Evolutionary conservation across 768 basidiomycete genomes (phyloP), one percentile per base, ranked within the genome.

Genomic region (Leccinum fibrillosum): DNA sequence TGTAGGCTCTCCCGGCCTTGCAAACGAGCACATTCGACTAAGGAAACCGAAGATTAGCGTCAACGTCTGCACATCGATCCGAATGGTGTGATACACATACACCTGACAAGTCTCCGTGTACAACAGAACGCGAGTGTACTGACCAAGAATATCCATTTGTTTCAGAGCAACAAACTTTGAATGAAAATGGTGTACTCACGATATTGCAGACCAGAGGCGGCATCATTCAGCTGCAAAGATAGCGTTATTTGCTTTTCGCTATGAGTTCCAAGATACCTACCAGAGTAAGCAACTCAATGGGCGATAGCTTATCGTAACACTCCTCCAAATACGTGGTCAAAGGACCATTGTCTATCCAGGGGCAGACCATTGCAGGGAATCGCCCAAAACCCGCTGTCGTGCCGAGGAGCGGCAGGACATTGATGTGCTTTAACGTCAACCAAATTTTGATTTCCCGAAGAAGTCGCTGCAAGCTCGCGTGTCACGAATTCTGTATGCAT

Each of bases 391-490:
- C 71, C 15, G 60, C 13, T 50, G 69, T 13, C 59, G 52, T 58
- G 12, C 62, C 62, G 19, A 62, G 45, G 9, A 63, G 53, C 9
- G 55, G 62, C n/a, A 63, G 17, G 4, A 74, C 57, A 49, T 73
- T 70, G 13, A 49, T 25, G 44, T 73, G 71, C 2, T 59, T 25
- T 12, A 73, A 53, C 12, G 39, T 17, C 45, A 63, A 60, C 72
- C 72, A 73, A 17, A 71, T 57, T 30, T 54, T 62, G 34, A 73
- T 62, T 44, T 73, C 71, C 28, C 70, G 59, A n/a, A 54, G 60
- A n/a, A 73, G 60, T 39, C 66, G 54, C 72, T 72, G 21, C 32
- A 42, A n/a, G 10, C 37, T 26, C 54, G 50, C 10, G 30, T 4
- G 7, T 25, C 19, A 39, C 4, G 17, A 26, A 49, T 23, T 12